Percentiles rank a stretch among this genome's conserved stretches.
phyloP scores from a whole-genome alignment of 805 yeast species.

The Saccharomyces paradoxus region DNA sequence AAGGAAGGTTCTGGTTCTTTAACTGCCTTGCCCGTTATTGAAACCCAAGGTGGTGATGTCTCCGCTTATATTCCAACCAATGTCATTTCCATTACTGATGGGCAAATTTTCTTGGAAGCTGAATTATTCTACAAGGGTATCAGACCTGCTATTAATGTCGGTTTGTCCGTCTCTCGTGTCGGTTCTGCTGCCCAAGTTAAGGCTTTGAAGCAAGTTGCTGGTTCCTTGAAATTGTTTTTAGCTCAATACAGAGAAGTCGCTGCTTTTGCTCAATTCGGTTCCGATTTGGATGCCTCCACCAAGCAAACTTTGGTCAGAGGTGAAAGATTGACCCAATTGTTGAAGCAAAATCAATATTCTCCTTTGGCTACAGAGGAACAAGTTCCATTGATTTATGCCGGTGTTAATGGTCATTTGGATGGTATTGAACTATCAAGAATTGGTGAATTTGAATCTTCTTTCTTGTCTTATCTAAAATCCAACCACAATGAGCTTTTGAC shows the following conservation, averaged over 20 bases:
- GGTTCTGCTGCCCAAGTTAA: slow-evolving; percentile 99
- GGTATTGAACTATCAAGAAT: slow-evolving; percentile 74
- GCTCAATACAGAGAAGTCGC: slow-evolving; percentile 99
- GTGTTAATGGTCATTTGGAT: slow-evolving; percentile 99
- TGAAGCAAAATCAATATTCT: slow-evolving; percentile 94
- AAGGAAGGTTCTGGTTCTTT: slow-evolving; percentile 86
- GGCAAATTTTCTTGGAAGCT: slow-evolving; percentile 98
- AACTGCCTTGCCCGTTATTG: slow-evolving; percentile 93
- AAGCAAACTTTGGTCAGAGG: slow-evolving; percentile 98
- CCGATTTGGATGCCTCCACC: slow-evolving; percentile 99
- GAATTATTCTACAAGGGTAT: slow-evolving; percentile 99
- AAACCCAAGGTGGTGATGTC: slow-evolving; percentile 99
- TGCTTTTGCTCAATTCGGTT: slow-evolving; percentile 99
- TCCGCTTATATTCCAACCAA: slow-evolving; percentile 96
- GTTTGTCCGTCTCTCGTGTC: slow-evolving; percentile 99
- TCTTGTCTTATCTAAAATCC: slow-evolving; percentile 85
- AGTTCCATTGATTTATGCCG: slow-evolving; percentile 97
- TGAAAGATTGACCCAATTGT: slow-evolving; percentile 98
- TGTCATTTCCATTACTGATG: slow-evolving; percentile 95
- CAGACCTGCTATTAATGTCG: slow-evolving; percentile 99
- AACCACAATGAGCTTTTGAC: slow-evolving; percentile 78
- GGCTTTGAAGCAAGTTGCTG: slow-evolving; percentile 99
- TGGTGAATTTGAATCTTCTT: slow-evolving; percentile 84
- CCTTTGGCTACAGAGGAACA: slow-evolving; percentile 98
- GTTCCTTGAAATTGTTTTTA: slow-evolving; percentile 98